phyloP scores from a whole-genome alignment of 108 stramenopile species.

The Pseudonitzschia delicatissima region DNA sequence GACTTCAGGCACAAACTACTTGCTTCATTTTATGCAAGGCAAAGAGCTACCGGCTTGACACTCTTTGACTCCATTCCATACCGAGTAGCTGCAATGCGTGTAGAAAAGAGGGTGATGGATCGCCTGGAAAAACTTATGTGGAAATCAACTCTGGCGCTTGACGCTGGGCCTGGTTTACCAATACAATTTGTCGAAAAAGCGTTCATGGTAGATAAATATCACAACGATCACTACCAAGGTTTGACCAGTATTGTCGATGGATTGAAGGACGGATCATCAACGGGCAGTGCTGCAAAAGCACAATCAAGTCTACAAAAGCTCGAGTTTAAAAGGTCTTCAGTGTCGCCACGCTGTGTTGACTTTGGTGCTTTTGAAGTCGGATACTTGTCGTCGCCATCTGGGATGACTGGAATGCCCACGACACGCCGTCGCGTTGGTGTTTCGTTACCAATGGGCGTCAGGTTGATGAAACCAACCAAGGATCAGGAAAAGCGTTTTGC shows the following conservation, averaged over 20 bases:
- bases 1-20: constrained; percentile 24
- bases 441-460: constrained; percentile 71
- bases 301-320: constrained; percentile 27
- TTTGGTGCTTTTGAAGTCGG: constrained; percentile 58
- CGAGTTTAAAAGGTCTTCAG: constrained; percentile 23
- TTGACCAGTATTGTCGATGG: constrained; percentile 18
- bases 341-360: constrained; percentile 40
- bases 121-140: constrained; percentile 21
- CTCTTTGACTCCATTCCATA: constrained; percentile 40
- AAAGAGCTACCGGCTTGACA: constrained; percentile 14
- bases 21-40: constrained; percentile 18
- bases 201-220: neutral
- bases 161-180: constrained; percentile 34
- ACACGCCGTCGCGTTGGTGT: constrained; percentile 42
- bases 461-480: constrained; percentile 30
- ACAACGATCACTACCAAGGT: neutral
- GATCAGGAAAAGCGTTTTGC: constrained; percentile 25
- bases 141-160: constrained; percentile 18
- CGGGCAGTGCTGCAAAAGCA: constrained; percentile 21
- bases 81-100: constrained; percentile 24
- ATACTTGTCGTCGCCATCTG: constrained; percentile 32
- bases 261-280: constrained; percentile 10
- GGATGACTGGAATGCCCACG: constrained; percentile 36
- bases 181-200: constrained; percentile 6
- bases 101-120: constrained; percentile 26